Evolutionary conservation across 345 rosid species (phyloP), one percentile per base, ranked within the genome.

Genomic region (Gossypium ekmanianum): DNA sequence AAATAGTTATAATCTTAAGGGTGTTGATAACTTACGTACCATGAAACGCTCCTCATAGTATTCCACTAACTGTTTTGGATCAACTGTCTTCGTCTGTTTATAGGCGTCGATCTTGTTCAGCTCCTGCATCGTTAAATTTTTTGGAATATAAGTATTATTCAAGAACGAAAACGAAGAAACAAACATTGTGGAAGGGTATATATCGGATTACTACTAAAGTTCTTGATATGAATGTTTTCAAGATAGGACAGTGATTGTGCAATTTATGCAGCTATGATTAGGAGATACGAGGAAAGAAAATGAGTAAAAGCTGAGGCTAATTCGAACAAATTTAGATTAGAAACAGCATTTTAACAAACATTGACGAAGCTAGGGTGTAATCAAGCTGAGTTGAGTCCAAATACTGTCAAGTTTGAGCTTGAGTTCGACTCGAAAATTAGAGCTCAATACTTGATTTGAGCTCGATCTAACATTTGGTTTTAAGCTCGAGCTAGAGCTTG

Each of bases 61-160:
- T 79, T 82, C 87, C 50, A 89, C 65, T 22, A 84, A 45, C 75
- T 77, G 84, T 70, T 85, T 80, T 0, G 93, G 87, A 71, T 88
- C 88, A 14, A 56, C 27, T 77, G 86, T 27, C 41, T 70, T 90
- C 22, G 97, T 89, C 77, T 83, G 90, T 81, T 83, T 82, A 75
- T 88, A 94, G n/a, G 89, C 93, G 67, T 84, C 89, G 29, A 59
- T 59, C 34, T 59, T 59, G 64, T 59, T 26, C 64, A 87, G 1
- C 76, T 87, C 94, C 97, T 92, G 89, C 81, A 75, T 58, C 1
- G 10, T 17, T 69, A 29, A 43, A 18, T 5, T 58, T 48, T 11
- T 4, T 4, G 6, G 5, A 1, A 22, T 57, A 29, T 3, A 29
- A 29, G 5, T 3, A 29, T 29, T 29, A 29, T 29, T 29, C 34